phyloP scores from a whole-genome alignment of 495 filamentous ascomycete genomes.

The Halenospora varia region DNA sequence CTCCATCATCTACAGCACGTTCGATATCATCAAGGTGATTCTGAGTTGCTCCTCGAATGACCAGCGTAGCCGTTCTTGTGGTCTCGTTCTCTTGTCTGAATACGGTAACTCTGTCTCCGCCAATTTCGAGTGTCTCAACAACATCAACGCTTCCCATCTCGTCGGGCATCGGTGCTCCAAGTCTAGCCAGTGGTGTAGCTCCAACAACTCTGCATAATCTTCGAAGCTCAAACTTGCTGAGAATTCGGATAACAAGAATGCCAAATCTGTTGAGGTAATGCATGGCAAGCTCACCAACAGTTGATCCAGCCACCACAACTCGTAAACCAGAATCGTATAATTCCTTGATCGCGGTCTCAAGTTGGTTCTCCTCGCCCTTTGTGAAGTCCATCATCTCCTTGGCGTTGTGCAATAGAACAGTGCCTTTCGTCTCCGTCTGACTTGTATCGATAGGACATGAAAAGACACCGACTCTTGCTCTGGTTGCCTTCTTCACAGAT shows the following conservation, averaged over 20 bases:
- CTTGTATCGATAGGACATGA: constrained; percentile 93
- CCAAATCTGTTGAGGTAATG: constrained; percentile 98
- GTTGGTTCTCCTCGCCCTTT: constrained; percentile 89
- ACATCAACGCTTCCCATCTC: constrained; percentile 96
- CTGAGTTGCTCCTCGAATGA: constrained; percentile 93
- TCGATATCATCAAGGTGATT: constrained; percentile 98
- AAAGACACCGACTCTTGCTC: constrained; percentile 95
- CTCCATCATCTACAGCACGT: constrained; percentile 95
- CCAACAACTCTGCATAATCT: constrained; percentile 94
- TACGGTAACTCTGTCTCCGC: constrained; percentile 96
- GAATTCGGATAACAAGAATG: constrained; percentile 93
- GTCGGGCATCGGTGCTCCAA: constrained; percentile 98
- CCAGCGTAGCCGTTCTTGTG: constrained; percentile 90
- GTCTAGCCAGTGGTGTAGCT: constrained; percentile 87
- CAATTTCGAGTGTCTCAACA: constrained; percentile 97
- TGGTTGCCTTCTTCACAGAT: constrained; percentile 79
- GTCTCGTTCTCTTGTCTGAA: constrained; percentile 94
- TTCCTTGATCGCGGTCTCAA: constrained; percentile 90
- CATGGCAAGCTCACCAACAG: constrained; percentile 89
- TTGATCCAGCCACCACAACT: constrained; percentile 85
- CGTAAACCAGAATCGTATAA: constrained; percentile 89
- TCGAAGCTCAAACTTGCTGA: constrained; percentile 96
- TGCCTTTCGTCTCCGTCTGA: constrained; percentile 99
- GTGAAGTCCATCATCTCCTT: constrained; percentile 99
- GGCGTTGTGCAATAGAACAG: constrained; percentile 93